Evolutionary conservation across 129 eudicot species (phyloP).

Genomic region (Lonicera japonica): DNA sequence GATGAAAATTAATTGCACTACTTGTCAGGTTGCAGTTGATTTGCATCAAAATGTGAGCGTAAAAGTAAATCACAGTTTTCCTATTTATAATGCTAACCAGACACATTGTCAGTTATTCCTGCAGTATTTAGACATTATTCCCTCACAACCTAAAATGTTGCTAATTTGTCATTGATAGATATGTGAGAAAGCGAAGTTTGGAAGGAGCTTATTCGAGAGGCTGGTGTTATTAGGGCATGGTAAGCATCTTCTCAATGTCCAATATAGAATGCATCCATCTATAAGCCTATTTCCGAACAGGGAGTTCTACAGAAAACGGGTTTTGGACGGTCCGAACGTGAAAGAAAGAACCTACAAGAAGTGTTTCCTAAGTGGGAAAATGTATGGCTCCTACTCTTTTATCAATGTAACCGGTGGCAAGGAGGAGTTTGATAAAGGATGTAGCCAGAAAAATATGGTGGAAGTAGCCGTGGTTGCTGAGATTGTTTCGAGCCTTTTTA

Average conservation of each 20-base stretch:
- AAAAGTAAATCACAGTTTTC: too few relatives aligned
- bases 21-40: too few relatives aligned
- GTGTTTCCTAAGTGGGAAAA: slow-evolving; percentile 37
- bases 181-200: slow-evolving; percentile 34
- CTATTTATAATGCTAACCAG: too few relatives aligned
- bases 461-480: slow-evolving; percentile 53
- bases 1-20: too few relatives aligned
- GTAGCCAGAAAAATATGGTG: slow-evolving; percentile 42
- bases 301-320: slow-evolving; percentile 34
- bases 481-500: slow-evolving; percentile 37
- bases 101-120: neutral
- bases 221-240: slow-evolving; percentile 42
- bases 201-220: slow-evolving; percentile 78
- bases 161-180: slow-evolving; percentile 21
- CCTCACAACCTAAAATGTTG: neutral
- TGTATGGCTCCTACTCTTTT: slow-evolving; percentile 71
- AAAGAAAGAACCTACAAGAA: slow-evolving; percentile 24
- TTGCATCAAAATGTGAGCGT: too few relatives aligned
- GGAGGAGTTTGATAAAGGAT: slow-evolving; percentile 19
- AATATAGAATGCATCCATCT: slow-evolving; percentile 78
- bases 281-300: slow-evolving; percentile 62
- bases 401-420: slow-evolving; percentile 40
- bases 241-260: slow-evolving; percentile 62
- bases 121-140: neutral
- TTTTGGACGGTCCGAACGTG: slow-evolving; percentile 56